Evolutionary conservation across 2,329 filamentous ascomycete species (phyloP), one percentile per base, ranked within the genome.

Genomic region (Lecanicillium sp.): DNA sequence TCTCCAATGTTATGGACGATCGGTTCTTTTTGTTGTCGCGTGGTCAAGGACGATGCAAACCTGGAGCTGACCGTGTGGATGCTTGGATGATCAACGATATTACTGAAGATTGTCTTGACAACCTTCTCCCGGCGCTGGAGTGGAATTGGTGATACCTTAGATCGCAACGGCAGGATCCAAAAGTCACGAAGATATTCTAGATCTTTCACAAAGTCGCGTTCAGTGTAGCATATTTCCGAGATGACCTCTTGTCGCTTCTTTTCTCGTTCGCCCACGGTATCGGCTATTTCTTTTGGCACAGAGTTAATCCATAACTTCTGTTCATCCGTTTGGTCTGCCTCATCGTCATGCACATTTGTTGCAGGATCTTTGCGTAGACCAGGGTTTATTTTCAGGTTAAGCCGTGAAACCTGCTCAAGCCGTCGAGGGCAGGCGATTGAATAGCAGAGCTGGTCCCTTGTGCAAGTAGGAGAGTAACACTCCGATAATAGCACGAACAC

Each of bases 271-370:
- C 80, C 80, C 20, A 95, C 82, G 54, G 82, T 85, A 50, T 96
- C 89, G 1, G 89, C 88, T 41, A 98, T 71, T 58, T 96, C 92
- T 59, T 95, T 92, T 1, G 89, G 86, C 27, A 98, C 92, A 12
- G 89, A 95, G 59, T 96, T 96, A 62, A 98, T 98, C 92, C 92
- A 98, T 28, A 98, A 74, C 62, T 96, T 96, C 66, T 96, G 92
- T 59, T 96, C 89, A 54, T 95, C 88, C 22, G 83, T 86, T 52
- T 92, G 83, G 42, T 89, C 84, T 30, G 60, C 68, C 46, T 92
- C 86, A 50, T 94, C 88, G 53, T 94, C 89, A 54, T 92, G 56
- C 70, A 73, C 57, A 28, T 66, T 65, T 12, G 69, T 64, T 16
- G 69, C 67, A 33, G 73, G 70, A 35, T 76, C 70, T 48, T 74